Conservation (phyloP, 352 stramenopile genomes). For the Ophiocytium majus region DNA sequence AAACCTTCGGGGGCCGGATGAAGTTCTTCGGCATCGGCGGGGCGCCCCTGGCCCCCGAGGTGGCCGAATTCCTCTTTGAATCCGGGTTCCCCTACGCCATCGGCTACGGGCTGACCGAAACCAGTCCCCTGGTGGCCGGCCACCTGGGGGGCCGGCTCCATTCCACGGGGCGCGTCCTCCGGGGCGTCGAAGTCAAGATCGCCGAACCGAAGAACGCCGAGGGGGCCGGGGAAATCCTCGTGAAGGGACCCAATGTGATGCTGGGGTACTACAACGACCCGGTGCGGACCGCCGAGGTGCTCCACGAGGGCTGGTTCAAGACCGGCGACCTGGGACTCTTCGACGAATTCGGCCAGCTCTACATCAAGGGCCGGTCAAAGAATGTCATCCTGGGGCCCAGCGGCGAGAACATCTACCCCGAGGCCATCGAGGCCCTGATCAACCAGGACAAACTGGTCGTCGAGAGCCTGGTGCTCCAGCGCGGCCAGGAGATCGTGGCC, state of each 20-base stretch:
- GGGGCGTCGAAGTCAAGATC: background rate
- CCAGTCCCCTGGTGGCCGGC: constrained; percentile 63
- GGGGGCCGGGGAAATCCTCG: background rate
- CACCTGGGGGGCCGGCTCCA: background rate
- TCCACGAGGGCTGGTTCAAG: background rate
- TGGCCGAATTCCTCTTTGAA: constrained; percentile 16
- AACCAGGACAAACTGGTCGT: no score
- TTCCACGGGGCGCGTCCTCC: background rate
- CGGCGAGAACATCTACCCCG: background rate
- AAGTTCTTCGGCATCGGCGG: constrained; percentile 22
- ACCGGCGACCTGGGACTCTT: background rate
- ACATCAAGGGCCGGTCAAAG: background rate
- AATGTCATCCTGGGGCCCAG: background rate
- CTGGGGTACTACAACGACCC: background rate
- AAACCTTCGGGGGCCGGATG: background rate
- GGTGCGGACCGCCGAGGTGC: background rate
- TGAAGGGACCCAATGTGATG: constrained; percentile 12
- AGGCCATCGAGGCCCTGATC: background rate
- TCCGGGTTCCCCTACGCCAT: constrained; percentile 60
- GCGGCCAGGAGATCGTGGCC: no score
- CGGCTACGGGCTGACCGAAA: constrained; percentile 68
- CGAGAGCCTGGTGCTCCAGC: no score
- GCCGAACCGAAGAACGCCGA: background rate
- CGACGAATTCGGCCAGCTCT: background rate
- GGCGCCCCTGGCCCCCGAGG: background rate